These are phyloP conservation scores for Nitzschia palea DNA, from an alignment of 108 stramenopile species.

Conservation along the genomic window DNA sequence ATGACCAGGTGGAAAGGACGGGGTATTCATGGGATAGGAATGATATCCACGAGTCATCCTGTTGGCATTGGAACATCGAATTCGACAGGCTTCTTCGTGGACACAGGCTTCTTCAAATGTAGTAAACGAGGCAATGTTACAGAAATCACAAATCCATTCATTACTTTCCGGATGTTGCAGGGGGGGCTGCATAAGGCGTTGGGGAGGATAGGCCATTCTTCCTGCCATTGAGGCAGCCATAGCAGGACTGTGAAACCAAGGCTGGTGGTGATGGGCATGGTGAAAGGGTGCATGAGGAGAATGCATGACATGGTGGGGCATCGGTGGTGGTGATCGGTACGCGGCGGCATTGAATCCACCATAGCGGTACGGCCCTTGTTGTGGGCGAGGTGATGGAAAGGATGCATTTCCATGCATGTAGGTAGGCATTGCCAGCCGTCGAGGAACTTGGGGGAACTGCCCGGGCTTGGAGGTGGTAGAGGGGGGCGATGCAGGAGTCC, in stretches of 20 bases:
- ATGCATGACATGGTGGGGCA: constrained; percentile 12
- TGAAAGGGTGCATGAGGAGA: constrained; percentile 11
- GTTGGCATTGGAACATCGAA: neutral
- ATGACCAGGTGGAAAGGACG: neutral
- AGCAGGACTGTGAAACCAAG: constrained; percentile 12
- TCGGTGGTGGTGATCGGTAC: neutral
- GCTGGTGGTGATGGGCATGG: neutral
- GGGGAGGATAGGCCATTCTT: constrained; percentile 20
- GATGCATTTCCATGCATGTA: neutral
- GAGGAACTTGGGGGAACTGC: neutral
- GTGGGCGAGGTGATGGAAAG: neutral
- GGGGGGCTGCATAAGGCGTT: constrained; percentile 31
- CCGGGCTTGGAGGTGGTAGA: neutral
- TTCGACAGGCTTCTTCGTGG: constrained; percentile 57
- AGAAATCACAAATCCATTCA: constrained; percentile 67
- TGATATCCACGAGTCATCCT: neutral
- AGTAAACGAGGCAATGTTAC: constrained; percentile 55
- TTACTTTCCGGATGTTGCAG: constrained; percentile 33
- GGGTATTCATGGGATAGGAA: neutral
- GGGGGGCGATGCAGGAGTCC: neutral
- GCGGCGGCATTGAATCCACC: neutral
- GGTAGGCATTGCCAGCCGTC: neutral
- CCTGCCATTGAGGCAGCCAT: constrained; percentile 6
- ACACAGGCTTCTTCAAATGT: constrained; percentile 58
- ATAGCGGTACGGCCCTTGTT: neutral